Percentiles rank a stretch among this genome's conserved stretches.
These are phyloP conservation scores for Cerioporus squamosus DNA, from an alignment of 1,284 basidiomycete genomes.

Conservation along the genomic window DNA sequence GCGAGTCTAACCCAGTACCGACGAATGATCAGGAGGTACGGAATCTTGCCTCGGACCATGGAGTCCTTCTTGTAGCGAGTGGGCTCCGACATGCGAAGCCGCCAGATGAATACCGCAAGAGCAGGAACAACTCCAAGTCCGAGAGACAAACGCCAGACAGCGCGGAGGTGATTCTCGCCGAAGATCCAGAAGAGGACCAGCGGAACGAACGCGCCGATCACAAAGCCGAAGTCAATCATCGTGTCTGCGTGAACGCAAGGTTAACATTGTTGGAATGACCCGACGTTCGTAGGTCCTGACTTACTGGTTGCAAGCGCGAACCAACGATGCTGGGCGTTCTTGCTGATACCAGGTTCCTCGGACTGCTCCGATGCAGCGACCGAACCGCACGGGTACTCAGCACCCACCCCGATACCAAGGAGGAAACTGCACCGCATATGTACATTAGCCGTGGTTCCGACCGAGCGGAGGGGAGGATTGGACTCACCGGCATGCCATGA, in stretches of 20 bases:
- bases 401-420: constrained; percentile 84
- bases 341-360: constrained; percentile 78
- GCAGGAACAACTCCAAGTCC: constrained; percentile 90
- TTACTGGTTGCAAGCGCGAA: constrained; percentile 85
- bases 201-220: constrained; percentile 83
- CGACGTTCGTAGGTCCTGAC: constrained; percentile 27
- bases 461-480: neutral
- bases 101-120: constrained; percentile 83
- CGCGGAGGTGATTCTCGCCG: constrained; percentile 78
- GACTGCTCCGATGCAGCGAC: constrained; percentile 94
- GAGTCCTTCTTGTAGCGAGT: constrained; percentile 70
- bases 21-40: constrained; percentile 80
- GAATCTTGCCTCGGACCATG: constrained; percentile 77
- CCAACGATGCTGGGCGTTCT: constrained; percentile 84
- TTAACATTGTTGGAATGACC: neutral
- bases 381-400: constrained; percentile 90
- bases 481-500: constrained; percentile 77
- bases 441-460: neutral
- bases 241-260: constrained; percentile 50
- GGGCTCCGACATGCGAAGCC: constrained; percentile 84
- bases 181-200: constrained; percentile 90
- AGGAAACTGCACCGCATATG: constrained; percentile 59
- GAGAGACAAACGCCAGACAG: constrained; percentile 88
- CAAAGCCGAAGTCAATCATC: constrained; percentile 92
- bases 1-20: constrained; percentile 77